Base-by-base conservation (phyloP, 768 basidiomycete genomes). In the Suillus occidentalis region DNA sequence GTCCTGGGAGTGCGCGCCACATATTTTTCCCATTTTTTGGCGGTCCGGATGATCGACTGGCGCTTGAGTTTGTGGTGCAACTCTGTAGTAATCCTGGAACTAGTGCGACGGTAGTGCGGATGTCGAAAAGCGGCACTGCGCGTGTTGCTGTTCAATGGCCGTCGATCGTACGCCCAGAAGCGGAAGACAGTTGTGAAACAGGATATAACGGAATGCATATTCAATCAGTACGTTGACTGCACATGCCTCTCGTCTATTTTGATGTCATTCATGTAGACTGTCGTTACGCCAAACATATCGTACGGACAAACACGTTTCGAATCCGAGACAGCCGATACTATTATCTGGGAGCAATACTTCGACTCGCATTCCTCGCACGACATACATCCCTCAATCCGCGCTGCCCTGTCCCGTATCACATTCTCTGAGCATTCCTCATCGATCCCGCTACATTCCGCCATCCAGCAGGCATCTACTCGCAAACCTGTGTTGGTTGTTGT, bases 1-100 rank as follows among this genome's bases (percentile, higher is more conserved):
- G 72, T 2, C 66, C 72, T 3, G 71, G 65, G 6, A 72, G 74
- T 9, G 57, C 60, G 4, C 82, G 89, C 63, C 92, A 92, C 68
- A 71, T 98, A 36, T 87, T 96, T 74, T 72, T 96, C 45, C 92
- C 96, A 0, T 98, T 97, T 86, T 91, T 94, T 72, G 97, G 97
- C 42, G 97, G 97, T 0, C 89, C 94, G 0, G 97, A 99, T 74
- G 97, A 98, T 73, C 87, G 97, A 0, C 81, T 94, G n/a, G 93
- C 94, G 0, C 78, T 99, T 28, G 78, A 84, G 40, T 87, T 99
- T 70, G 85, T 94, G 7, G 85, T 92, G 40, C 96, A 98, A 74
- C 72, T 91, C 22, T 91, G 95, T 63, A 76, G 76, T 28, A 88
- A 90, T 65, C 73, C 84, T 0, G 76, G 74, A 37, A 83, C 92